Conservation (phyloP, 2,329 filamentous ascomycete genomes). For the Fusarium protoensiforme region DNA sequence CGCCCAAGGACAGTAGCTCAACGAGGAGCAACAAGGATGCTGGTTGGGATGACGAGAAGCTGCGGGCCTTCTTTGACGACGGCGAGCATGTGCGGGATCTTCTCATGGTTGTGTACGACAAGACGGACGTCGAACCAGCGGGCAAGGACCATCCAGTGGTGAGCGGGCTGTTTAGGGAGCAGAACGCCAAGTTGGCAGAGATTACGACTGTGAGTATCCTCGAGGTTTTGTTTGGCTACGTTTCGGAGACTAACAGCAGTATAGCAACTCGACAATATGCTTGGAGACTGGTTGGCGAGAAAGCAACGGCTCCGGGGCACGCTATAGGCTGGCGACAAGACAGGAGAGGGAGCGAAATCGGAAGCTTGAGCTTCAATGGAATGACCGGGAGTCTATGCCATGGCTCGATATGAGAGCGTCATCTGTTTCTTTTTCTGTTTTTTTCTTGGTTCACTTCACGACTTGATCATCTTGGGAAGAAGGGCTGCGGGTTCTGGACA, state of each 20-base stretch:
- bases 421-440: constrained; percentile 24
- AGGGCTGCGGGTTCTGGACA: constrained; percentile 40
- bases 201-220: constrained; percentile 75
- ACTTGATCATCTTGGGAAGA: constrained; percentile 43
- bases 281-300: constrained; percentile 82
- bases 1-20: constrained; percentile 50
- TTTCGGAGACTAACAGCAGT: constrained; percentile 24
- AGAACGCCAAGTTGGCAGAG: constrained; percentile 85
- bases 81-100: constrained; percentile 90
- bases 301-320: constrained; percentile 71
- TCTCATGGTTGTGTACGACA: constrained; percentile 92
- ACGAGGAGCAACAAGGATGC: constrained; percentile 52
- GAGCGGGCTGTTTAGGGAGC: constrained; percentile 82
- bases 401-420: constrained; percentile 20
- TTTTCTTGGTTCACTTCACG: constrained; percentile 37
- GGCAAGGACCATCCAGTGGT: constrained; percentile 88
- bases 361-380: constrained; percentile 12
- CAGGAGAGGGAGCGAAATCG: not conserved
- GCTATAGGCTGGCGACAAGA: constrained; percentile 46
- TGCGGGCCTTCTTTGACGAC: constrained; percentile 92
- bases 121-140: constrained; percentile 81
- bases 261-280: constrained; percentile 85
- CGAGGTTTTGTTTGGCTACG: not conserved
- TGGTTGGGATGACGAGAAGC: constrained; percentile 86
- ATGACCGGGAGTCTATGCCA: constrained; percentile 11